Base-by-base conservation (phyloP, 1,284 basidiomycete species). In the Cryptococcus sp. region DNA sequence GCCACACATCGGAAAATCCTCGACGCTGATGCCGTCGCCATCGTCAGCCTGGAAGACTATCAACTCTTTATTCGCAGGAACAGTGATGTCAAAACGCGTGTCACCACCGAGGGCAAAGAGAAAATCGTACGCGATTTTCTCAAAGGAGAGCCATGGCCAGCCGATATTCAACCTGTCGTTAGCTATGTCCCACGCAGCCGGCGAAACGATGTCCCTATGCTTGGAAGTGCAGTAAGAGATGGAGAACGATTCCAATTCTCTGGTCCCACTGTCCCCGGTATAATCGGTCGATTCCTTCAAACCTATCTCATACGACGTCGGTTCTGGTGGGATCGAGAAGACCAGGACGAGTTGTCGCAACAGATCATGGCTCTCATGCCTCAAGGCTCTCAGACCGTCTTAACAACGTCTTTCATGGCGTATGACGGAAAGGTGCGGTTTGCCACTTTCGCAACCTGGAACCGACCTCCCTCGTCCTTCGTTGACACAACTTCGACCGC, bases 261-360 rank as follows among this genome's bases (percentile, higher is more conserved):
- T 15, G 19, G 47, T 19, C 30, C 57, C 0, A 61, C 57, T 3
- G 62, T 56, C 0, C 57, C 62, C 13, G 25, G 53, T 11, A 64
- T 62, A 0, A 20, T 76, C 11, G 39, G 54, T 22, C 54, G 68
- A 11, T 67, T 71, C 41, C 27, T 71, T 47, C 61, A 61, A 41
- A 52, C 52, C 2, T 73, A 66, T 42, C 51, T 76, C 23, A 52
- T 60, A 22, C 66, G 49, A 10, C 47, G 69, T 17, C 68, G 66
- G 16, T 69, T 70, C 47, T 76, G 74, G 74, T 76, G 71, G 70
- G 69, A 71, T 54, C 55, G 69, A 17, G 65, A 70, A 30, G 67
- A 71, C n/a, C 38, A 52, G 1, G 42, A 60, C 1, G 69, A 74
- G 54, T 58, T 75, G 4, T 59, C 68, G 2, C 35, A 47, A 20